Percentiles rank a stretch among this genome's conserved stretches.
Conservation (phyloP, 176 grass and related monocot species). For the Melocanna baccifera region DNA sequence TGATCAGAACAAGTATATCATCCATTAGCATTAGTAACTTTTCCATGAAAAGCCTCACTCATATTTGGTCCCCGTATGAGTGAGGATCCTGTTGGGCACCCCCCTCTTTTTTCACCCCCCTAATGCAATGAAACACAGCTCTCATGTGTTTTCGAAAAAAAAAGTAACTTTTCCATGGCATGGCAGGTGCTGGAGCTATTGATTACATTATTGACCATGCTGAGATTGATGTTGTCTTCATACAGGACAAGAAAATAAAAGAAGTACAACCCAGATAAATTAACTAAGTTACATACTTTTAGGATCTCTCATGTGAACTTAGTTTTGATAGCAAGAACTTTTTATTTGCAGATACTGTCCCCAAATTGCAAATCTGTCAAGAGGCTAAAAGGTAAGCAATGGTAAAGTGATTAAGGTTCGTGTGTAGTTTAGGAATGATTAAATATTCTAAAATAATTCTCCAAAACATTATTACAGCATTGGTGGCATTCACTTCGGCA, state of each 20-base stretch:
- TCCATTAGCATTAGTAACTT: not conserved
- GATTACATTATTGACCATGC: constrained; percentile 93
- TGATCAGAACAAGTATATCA: not conserved
- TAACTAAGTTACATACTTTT: not conserved
- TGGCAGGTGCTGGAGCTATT: constrained; percentile 70
- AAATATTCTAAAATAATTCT: not conserved
- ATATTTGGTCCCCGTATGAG: no score
- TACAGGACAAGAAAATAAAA: constrained; percentile 98
- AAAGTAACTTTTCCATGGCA: constrained; percentile 6
- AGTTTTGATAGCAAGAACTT: not conserved
- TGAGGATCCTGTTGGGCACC: no score
- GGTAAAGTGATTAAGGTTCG: not conserved
- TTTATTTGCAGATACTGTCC: constrained; percentile 51
- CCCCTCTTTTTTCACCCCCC: no score
- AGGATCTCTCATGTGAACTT: not conserved
- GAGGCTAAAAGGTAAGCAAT: constrained; percentile 63
- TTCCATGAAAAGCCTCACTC: no score
- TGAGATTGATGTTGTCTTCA: constrained; percentile 76
- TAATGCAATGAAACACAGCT: no score
- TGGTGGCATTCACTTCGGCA: constrained; percentile 67
- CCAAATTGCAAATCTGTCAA: constrained; percentile 47
- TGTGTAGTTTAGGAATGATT: constrained; percentile 4
- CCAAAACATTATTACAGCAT: constrained; percentile 48
- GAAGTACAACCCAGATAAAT: constrained; percentile 38
- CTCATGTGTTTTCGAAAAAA: no score